Evolutionary conservation across 2,329 filamentous ascomycete species (phyloP), one percentile per base, ranked within the genome.

Genomic region (Blastomyces silverae): DNA sequence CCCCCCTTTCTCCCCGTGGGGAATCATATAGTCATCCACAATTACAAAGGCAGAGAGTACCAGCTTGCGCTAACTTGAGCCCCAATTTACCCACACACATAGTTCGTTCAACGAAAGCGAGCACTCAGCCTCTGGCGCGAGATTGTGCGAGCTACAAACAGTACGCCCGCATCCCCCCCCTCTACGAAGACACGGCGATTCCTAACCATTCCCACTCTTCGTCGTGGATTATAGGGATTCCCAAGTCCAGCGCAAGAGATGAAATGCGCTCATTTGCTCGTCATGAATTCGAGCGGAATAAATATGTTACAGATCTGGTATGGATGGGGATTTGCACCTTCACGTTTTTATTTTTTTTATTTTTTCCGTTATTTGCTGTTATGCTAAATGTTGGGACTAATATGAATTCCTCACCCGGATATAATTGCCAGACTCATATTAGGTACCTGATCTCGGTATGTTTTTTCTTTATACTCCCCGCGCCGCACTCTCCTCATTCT

Each of bases 71-170:
- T 61, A 61, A 61, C n/a, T 61, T 31, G 39, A 48, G 8, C 11
- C 22, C 25, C 1, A 44, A 39, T 39, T 50, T 50, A 10, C 39
- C 22, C 20, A 44, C 25, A 44, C 22, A 28, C 46, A 28, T 42
- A 78, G 76, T 80, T 80, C 55, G 74, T 80, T 46, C 76, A 79
- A 67, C 73, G 76, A 62, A 76, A 79, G 61, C 74, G 78, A 8
- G 77, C 77, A 0, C 66, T 80, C n/a, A 65, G 72, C n/a, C 68
- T 80, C 10, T 80, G 77, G 75, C 74, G 78, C 20, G 75, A 78
- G 42, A 78, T 80, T 44, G 69, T 78, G 13, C 71, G 79, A 59
- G 73, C 76, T 50, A 68, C 79, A 59, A 73, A 78, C 65, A 78
- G 77, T 76, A 70, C 66, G 71, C 68, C 11, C 20, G 46, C 11